These are phyloP conservation scores for Solanum bulbocastanum DNA, from an alignment of 257 asterid genomes.

Conservation along the genomic window DNA sequence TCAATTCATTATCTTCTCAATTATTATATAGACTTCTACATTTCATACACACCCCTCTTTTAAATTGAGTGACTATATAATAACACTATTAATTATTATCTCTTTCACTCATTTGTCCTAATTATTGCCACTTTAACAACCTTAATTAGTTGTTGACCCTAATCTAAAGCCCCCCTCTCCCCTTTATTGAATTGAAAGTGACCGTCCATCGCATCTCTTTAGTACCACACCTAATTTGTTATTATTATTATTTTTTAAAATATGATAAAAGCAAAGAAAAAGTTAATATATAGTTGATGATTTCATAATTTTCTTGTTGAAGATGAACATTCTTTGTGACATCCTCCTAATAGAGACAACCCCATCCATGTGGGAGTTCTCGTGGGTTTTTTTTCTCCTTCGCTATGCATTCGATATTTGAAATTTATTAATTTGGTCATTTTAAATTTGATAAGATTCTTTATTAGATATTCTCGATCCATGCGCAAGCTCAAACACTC, in stretches of 20 bases:
- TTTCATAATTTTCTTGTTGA: background rate
- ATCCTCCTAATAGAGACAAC: background rate
- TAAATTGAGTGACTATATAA: background rate
- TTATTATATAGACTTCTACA: conserved; percentile 31
- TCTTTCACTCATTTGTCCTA: conserved; percentile 15
- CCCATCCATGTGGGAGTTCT: background rate
- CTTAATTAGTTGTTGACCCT: conserved; percentile 17
- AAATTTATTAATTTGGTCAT: background rate
- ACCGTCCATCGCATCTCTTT: background rate
- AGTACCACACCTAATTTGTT: background rate
- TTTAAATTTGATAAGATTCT: background rate
- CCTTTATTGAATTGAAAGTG: background rate
- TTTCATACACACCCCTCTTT: conserved; percentile 19
- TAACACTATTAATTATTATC: background rate
- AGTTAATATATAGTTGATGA: background rate
- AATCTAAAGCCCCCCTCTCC: background rate
- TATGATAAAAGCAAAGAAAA: background rate
- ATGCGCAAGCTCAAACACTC: background rate
- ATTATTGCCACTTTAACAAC: conserved; percentile 30
- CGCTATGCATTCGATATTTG: background rate
- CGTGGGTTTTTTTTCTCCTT: background rate
- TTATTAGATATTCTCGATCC: background rate
- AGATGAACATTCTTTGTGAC: background rate
- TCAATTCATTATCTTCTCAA: conserved; percentile 35
- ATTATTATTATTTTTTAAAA: background rate